phyloP scores from a whole-genome alignment of 305 asterid genomes.

The Coffea humblotiana region DNA sequence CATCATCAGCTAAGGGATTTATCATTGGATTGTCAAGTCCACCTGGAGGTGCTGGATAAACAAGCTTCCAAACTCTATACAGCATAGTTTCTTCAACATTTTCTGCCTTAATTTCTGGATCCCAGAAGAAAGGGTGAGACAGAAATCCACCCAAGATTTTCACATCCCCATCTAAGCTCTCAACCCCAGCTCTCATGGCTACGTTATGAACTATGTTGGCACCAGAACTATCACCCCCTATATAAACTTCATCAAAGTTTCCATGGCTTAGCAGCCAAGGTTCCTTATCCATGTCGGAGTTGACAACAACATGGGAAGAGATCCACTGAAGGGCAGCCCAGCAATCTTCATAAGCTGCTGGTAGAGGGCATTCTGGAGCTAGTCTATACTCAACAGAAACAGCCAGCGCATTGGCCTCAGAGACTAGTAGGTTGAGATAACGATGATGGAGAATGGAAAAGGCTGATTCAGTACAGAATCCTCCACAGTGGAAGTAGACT shows the following conservation, averaged over 20 bases:
- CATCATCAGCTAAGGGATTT: constrained; percentile 5
- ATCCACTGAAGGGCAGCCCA: constrained; percentile 36
- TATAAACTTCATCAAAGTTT: constrained; percentile 4
- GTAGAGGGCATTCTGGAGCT: constrained; percentile 29
- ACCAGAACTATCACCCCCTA: constrained; percentile 37
- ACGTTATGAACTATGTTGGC: constrained; percentile 44
- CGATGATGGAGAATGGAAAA: constrained; percentile 8
- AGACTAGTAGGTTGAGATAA: constrained; percentile 14
- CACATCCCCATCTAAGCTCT: background rate
- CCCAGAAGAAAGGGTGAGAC: background rate
- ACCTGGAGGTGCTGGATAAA: constrained; percentile 11
- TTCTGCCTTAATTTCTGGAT: background rate
- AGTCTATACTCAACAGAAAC: constrained; percentile 31
- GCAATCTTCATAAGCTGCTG: constrained; percentile 23
- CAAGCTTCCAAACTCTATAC: constrained; percentile 1
- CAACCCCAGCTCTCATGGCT: constrained; percentile 29
- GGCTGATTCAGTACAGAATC: constrained; percentile 24
- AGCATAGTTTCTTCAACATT: background rate
- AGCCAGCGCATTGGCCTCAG: constrained; percentile 8
- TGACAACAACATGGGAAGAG: constrained; percentile 10
- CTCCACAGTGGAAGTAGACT: constrained; percentile 24
- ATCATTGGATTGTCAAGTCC: constrained; percentile 11
- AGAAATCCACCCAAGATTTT: constrained; percentile 26
- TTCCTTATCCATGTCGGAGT: background rate
- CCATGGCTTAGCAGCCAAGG: constrained; percentile 24